Conservation (phyloP, 2,329 filamentous ascomycete genomes). For the Colletotrichum chrysophilum region DNA sequence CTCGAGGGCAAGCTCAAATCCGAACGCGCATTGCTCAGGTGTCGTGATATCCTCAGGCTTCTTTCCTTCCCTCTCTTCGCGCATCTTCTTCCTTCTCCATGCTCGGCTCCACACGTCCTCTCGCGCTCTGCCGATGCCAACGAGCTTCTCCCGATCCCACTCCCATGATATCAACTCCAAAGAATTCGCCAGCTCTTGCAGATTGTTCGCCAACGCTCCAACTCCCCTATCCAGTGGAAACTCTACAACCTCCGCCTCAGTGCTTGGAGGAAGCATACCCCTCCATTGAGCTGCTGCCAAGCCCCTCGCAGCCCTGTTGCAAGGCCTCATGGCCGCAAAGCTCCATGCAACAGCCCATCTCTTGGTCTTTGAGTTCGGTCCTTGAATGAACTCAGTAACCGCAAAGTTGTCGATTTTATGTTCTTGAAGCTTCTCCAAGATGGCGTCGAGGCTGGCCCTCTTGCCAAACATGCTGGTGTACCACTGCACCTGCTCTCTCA, state of each 20-base stretch:
- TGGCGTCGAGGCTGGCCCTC: constrained; percentile 67
- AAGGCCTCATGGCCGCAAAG: constrained; percentile 71
- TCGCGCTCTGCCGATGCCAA: constrained; percentile 67
- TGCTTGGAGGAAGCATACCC: constrained; percentile 47
- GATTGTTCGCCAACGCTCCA: constrained; percentile 33
- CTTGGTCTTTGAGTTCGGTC: constrained; percentile 75
- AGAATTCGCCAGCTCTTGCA: constrained; percentile 52
- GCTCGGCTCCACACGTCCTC: constrained; percentile 81
- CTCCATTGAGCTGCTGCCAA: constrained; percentile 44
- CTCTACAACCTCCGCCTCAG: constrained; percentile 39
- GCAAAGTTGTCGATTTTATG: constrained; percentile 77
- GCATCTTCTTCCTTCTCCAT: constrained; percentile 66
- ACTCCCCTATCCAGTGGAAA: constrained; percentile 31
- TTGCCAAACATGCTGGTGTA: constrained; percentile 93
- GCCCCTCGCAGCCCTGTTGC: constrained; percentile 48
- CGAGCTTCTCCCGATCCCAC: constrained; percentile 59
- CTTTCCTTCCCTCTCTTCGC: constrained; percentile 22
- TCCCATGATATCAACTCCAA: constrained; percentile 68
- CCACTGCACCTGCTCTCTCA: constrained; percentile 75
- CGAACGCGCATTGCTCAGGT: constrained; percentile 52
- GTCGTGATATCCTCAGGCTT: constrained; percentile 23
- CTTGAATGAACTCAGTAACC: constrained; percentile 80
- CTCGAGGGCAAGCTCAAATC: constrained; percentile 61
- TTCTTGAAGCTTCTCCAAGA: constrained; percentile 64
- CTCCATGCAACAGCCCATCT: constrained; percentile 93